Percentiles rank a stretch among this genome's conserved stretches.
Evolutionary conservation across 2,329 filamentous ascomycete species (phyloP).

Genomic region (Escovopsis sp.): DNA sequence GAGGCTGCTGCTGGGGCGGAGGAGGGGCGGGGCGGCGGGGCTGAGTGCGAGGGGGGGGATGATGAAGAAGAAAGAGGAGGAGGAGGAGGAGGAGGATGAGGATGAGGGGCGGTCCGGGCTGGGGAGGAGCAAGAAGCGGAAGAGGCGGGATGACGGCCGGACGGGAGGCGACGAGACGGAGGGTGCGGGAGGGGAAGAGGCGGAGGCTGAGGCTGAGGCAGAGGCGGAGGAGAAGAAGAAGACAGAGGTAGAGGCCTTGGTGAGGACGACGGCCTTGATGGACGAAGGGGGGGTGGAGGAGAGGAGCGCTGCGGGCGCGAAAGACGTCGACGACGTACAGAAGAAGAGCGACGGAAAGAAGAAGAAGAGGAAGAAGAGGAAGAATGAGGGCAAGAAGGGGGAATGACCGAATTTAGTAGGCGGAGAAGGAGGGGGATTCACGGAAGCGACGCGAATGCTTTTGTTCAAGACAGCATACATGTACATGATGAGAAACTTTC

Average conservation of each 20-base stretch:
- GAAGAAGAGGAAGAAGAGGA: slow-evolving; percentile 15
- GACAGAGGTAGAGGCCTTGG: neutral
- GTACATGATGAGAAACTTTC: no score
- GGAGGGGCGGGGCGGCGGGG: slow-evolving; percentile 1
- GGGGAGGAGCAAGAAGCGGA: neutral
- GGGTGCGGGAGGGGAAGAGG: neutral
- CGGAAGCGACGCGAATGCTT: no score
- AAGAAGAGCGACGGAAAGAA: slow-evolving; percentile 1
- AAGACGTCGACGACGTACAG: neutral
- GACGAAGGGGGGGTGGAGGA: neutral
- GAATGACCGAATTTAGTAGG: neutral
- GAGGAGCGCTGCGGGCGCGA: neutral
- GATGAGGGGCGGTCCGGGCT: neutral
- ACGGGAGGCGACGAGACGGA: neutral
- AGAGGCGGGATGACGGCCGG: neutral
- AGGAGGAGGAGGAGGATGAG: slow-evolving; percentile 5
- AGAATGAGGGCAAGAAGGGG: slow-evolving; percentile 4
- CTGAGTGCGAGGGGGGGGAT: slow-evolving; percentile 5
- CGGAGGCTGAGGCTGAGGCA: slow-evolving; percentile 1
- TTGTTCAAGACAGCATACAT: no score
- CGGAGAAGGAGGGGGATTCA: neutral
- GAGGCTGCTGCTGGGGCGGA: slow-evolving; percentile 17
- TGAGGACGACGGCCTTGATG: no score
- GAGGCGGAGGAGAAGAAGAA: slow-evolving; percentile 2
- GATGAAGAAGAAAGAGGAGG: slow-evolving; percentile 19